Base-by-base conservation (phyloP, 805 yeast species). In the Candida maesae region DNA sequence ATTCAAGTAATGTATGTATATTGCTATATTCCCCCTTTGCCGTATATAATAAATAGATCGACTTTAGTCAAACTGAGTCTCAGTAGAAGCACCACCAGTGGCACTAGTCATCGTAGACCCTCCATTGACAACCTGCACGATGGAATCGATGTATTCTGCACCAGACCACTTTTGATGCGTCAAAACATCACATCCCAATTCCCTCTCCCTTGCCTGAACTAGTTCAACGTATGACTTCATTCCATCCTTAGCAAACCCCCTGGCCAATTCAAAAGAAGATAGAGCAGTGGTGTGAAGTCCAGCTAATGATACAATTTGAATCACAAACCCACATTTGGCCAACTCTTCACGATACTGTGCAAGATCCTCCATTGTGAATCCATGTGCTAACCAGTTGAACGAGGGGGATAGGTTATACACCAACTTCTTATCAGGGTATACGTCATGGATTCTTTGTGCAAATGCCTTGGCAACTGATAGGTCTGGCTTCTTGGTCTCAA, bases 81-180 rank as follows among this genome's bases (percentile, higher is more conserved):
- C 51, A 11, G 51, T 47, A 13, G 49, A 44, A 20, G 31, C 50
- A 18, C 52, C 48, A 13, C 52, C 49, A 6, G 43, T 49, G 8
- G 50, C 44, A 20, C 45, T 39, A 8, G 47, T 44, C 43, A 38
- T 41, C 6, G 46, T 35, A 6, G 42, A 41, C 8, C 52, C 51
- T 2, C 49, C 49, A 21, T 45, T 45, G 24, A 49, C 49, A 4
- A 42, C 44, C 38, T 44, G 44, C 15, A 49, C 45, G 14, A 49
- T 41, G 27, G 43, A 32, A 49, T 77, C 81, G 23, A 67, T 56
- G 50, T 74, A 74, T 50, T 72, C 71, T n/a, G 78, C 78, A 6
- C 83, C 83, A 4, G 79, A 73, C 83, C 83, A 77, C 47, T 68
- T 72, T 53, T 77, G 83, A 49, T 77, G 83, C 8, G 79, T 78